Evolutionary conservation across 2,329 filamentous ascomycete species (phyloP), one percentile per base, ranked within the genome.

Genomic region (Trichoderma sp.): DNA sequence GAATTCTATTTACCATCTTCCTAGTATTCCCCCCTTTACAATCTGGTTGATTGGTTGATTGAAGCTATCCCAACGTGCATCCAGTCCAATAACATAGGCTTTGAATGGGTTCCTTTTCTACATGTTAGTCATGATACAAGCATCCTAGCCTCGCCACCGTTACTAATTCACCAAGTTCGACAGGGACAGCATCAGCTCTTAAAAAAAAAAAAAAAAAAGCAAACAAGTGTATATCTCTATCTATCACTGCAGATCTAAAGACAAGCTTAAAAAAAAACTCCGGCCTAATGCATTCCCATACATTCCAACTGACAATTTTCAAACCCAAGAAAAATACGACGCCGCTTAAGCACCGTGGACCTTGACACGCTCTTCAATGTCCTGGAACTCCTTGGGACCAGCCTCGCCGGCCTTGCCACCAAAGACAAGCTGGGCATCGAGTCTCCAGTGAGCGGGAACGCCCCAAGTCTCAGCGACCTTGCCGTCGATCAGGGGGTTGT

Each of bases 371-470:
- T 91, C 85, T 78, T 91, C 87, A 34, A 92, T 72, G 29, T 89
- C 85, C 76, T 84, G 79, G 78, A 88, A 89, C 17, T 81, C 76
- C 86, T 94, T 93, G 77, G 88, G 84, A 15, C 81, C 84, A 7
- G 89, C 78, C 70, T 84, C 82, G 58, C 79, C 86, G 22, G 82
- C 83, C 64, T 82, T 84, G 70, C 85, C 87, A 71, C 92, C 92
- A 79, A 97, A 95, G 74, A 97, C 93, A 72, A 97, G 83, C 85
- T 97, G 92, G 27, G 91, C 90, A 76, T 90, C 87, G 71, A 97
- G 86, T 76, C 87, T 87, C 93, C 93, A 97, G 73, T 86, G 85
- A 19, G 80, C 75, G 52, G 92, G 90, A 35, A 97, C 74, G 67
- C 85, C 84, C 91, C 92, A 97, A 73, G 87, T 82, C 70, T 80